Conservation (phyloP, 106 monocot genomes). For the Phalaenopsis aphrodite region DNA sequence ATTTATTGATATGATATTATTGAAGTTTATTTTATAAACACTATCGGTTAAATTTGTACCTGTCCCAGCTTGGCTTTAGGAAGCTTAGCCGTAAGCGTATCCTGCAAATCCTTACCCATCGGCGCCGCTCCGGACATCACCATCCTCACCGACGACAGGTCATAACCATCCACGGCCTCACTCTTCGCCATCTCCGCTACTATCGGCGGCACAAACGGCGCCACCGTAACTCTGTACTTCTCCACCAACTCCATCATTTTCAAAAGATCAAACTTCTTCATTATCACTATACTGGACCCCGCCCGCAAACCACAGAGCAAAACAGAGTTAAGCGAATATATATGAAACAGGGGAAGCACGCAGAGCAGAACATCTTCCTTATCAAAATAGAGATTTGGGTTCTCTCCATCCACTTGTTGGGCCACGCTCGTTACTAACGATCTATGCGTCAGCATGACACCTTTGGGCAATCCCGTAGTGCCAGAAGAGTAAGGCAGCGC, state of each 20-base stretch:
- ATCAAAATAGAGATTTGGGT: conserved; percentile 46
- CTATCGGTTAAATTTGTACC: conserved; percentile 7
- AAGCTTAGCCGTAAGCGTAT: conserved; percentile 25
- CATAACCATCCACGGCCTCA: conserved; percentile 24
- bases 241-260: conserved; percentile 44
- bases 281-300: conserved; percentile 38
- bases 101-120: conserved; percentile 60
- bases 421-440: conserved; percentile 54
- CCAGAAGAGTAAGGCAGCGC: conserved; percentile 75
- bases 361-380: conserved; percentile 53
- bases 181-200: conserved; percentile 47
- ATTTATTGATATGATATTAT: too few relatives aligned
- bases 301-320: conserved; percentile 52
- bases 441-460: conserved; percentile 63
- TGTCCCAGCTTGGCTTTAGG: conserved; percentile 54
- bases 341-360: conserved; percentile 64
- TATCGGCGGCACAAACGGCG: conserved; percentile 60
- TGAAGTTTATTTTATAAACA: too few relatives aligned
- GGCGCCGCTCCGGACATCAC: conserved; percentile 69
- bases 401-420: conserved; percentile 64
- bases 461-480: conserved; percentile 71
- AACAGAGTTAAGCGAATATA: conserved; percentile 55
- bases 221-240: conserved; percentile 38
- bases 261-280: conserved; percentile 45
- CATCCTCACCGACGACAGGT: conserved; percentile 42